phyloP scores from a whole-genome alignment of 2,329 filamentous ascomycete genomes.

The Neonectria faginata region DNA sequence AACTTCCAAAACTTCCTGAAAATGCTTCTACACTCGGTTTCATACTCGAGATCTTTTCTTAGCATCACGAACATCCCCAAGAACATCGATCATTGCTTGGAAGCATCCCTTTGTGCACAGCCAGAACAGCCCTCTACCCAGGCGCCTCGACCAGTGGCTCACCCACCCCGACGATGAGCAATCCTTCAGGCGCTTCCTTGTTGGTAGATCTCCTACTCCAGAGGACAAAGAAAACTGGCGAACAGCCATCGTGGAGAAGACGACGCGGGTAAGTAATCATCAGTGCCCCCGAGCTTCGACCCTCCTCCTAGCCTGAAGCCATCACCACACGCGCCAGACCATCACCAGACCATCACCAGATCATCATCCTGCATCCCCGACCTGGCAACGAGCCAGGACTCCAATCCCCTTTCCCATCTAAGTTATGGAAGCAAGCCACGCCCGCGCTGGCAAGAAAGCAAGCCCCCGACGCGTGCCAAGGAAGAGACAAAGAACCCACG shows the following conservation, averaged over 20 bases:
- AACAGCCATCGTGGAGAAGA: not conserved
- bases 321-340: not conserved
- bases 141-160: not conserved
- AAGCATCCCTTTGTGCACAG: not conserved
- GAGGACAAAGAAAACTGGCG: not conserved
- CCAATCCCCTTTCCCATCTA: not conserved
- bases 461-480: not conserved
- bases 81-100: not conserved
- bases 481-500: not conserved
- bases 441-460: not conserved
- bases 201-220: not conserved
- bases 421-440: not conserved
- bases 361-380: not conserved
- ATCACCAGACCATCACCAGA: not conserved
- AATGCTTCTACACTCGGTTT: not conserved
- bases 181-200: not conserved
- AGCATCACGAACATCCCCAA: not conserved
- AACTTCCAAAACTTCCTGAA: not conserved
- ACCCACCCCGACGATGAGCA: not conserved
- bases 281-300: not conserved
- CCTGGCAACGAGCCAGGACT: not conserved
- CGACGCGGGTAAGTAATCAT: not conserved
- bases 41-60: not conserved
- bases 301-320: not conserved
- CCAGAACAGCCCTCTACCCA: not conserved